A percentile compares a stretch with the other conserved stretches of the same genome.
Conservation (phyloP, 805 yeast genomes). For the Yarrowia divulgata region DNA sequence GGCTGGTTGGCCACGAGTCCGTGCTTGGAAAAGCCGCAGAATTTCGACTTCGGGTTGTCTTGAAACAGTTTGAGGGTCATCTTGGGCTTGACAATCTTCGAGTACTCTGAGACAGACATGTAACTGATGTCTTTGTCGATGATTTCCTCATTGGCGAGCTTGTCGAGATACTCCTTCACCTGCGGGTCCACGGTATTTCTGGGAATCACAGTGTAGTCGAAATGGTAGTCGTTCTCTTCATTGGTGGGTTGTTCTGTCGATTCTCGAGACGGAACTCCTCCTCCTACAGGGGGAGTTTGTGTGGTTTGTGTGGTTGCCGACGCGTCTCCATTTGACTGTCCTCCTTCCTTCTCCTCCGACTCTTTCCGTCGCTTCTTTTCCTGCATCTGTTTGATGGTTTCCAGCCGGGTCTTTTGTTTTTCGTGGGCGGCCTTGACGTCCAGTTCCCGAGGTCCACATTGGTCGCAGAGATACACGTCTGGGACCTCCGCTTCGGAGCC, state of each 20-base stretch:
- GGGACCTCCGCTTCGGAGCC: constrained; percentile 76
- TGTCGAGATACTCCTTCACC: constrained; percentile 11
- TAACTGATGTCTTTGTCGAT: constrained; percentile 41
- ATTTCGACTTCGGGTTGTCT: constrained; percentile 62
- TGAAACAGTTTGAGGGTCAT: constrained; percentile 63
- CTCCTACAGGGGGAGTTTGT: constrained; percentile 3
- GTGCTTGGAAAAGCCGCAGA: constrained; percentile 71
- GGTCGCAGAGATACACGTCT: constrained; percentile 79
- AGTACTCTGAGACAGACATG: constrained; percentile 30
- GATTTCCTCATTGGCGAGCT: constrained; percentile 28
- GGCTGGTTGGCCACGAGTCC: constrained; percentile 61
- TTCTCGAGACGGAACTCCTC: constrained; percentile 12
- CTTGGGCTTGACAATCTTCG: constrained; percentile 47
- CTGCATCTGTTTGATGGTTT: constrained; percentile 25
- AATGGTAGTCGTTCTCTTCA: constrained; percentile 36
- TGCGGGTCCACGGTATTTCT: constrained; percentile 17
- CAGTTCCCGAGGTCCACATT: constrained; percentile 63
- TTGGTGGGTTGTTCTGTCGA: constrained; percentile 33
- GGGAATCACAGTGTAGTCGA: constrained; percentile 31
- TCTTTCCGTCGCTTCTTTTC: constrained; percentile 34
- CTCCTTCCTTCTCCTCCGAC: constrained; percentile 34
- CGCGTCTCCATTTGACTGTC: constrained; percentile 18
- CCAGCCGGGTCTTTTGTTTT: constrained; percentile 50
- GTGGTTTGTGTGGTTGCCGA: constrained; percentile 29
- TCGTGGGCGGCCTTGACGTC: constrained; percentile 56